Conservation (phyloP, 2,329 filamentous ascomycete species). For the Cordyceps fumosorosea region DNA sequence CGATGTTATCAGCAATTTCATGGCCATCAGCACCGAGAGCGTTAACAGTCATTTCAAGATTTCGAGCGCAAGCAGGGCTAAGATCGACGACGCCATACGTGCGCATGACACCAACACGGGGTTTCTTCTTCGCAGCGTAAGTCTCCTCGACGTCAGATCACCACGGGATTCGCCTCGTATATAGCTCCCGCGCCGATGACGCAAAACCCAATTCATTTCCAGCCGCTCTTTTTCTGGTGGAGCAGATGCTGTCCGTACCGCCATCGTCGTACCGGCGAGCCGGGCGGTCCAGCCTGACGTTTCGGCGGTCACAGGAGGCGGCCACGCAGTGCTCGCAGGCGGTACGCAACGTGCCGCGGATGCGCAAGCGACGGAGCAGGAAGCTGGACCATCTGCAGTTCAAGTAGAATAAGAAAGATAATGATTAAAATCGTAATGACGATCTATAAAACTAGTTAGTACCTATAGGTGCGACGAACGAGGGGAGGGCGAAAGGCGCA, state of each 20-base stretch:
- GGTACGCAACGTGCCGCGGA: constrained; percentile 19
- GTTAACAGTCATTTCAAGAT: constrained; percentile 61
- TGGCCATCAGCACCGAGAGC: constrained; percentile 69
- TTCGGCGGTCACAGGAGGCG: constrained; percentile 17
- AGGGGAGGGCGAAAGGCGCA: too few species aligned
- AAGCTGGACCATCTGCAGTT: constrained; percentile 13
- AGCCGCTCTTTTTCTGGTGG: too few species aligned
- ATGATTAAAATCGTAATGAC: too few species aligned
- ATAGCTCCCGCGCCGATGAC: too few species aligned
- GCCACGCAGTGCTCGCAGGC: constrained; percentile 17
- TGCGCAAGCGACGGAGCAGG: constrained; percentile 16
- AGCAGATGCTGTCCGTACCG: not conserved
- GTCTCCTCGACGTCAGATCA: constrained; percentile 53
- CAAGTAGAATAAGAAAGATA: too few species aligned
- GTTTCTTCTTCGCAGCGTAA: constrained; percentile 51
- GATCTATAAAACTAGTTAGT: too few species aligned
- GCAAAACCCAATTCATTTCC: too few species aligned
- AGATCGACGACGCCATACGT: constrained; percentile 81
- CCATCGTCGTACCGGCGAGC: not conserved
- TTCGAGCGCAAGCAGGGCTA: constrained; percentile 74
- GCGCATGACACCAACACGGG: constrained; percentile 70
- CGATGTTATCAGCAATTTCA: constrained; percentile 57
- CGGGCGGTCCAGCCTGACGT: not conserved
- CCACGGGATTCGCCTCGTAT: too few species aligned
- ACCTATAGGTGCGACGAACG: too few species aligned